Conservation (phyloP, 345 rosid species). For the Hevea brasiliensis region DNA sequence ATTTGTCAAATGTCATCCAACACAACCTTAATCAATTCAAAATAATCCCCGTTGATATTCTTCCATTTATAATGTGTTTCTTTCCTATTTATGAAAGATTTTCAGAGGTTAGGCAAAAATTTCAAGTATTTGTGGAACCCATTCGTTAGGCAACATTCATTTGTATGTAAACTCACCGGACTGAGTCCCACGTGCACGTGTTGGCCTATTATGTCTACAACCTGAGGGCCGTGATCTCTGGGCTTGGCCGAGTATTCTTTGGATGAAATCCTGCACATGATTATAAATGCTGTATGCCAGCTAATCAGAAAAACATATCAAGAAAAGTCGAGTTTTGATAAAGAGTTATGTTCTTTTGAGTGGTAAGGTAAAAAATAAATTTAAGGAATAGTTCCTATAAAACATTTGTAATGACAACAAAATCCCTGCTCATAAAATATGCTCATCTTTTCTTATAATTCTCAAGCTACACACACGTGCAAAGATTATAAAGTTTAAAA, state of each 20-base stretch:
- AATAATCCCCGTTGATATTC: no score
- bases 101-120: no score
- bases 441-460: background rate
- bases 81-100: no score
- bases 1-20: no score
- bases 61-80: no score
- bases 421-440: background rate
- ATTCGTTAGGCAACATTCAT: background rate
- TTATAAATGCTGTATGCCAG: constrained; percentile 31
- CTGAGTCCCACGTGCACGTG: background rate
- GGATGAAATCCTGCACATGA: constrained; percentile 33
- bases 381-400: no score
- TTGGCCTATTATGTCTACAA: constrained; percentile 10
- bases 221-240: constrained; percentile 23
- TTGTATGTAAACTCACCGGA: constrained; percentile 16
- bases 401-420: background rate
- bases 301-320: background rate
- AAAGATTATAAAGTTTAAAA: background rate
- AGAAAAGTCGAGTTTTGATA: background rate
- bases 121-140: background rate
- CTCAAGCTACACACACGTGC: background rate
- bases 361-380: background rate
- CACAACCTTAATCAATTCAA: no score
- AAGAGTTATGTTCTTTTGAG: no score
- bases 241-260: constrained; percentile 20